Evolutionary conservation across 805 yeast species (phyloP), one percentile per base, ranked within the genome.

Genomic region (Brettanomyces nanus): DNA sequence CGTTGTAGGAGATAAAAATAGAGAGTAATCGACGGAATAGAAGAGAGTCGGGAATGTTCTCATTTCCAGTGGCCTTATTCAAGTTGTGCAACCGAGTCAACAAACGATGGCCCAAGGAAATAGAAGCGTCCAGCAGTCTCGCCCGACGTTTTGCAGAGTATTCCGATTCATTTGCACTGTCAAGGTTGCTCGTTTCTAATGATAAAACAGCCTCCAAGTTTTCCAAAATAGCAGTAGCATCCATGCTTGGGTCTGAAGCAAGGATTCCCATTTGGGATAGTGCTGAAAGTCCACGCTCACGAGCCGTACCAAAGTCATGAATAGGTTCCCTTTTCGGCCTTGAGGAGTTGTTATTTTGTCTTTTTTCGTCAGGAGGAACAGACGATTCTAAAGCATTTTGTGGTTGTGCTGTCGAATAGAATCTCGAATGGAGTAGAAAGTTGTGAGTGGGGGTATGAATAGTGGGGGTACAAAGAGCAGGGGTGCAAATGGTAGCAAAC

Each of bases 21-120:
- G 39, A 36, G 14, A 55, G 36, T 10, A 59, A 20, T 27, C 45
- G 51, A 26, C 45, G 43, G 33, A 37, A 51, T 6, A 54, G 37
- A 14, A 51, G 36, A 5, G 58, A 52, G 34, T 45, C 44, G 11
- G 49, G 43, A 19, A 53, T 52, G 5, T 35, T 32, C 2, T 36
- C 43, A 39, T 44, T 42, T 4, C 21, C 21, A 6, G 18, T 17
- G 11, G 14, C 25, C 19, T 6, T 15, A 31, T 28, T 35, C 18
- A 35, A 23, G 9, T 29, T n/a, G 25, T 35, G 38, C 14, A 35
- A 26, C 10, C 38, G 18, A 10, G 33, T 28, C 14, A 35, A 18
- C 20, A 14, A 28, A 20, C 28, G 15, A 18, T 35, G 38, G 4
- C 31, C 37, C 13, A 34, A 11, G 18, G 31, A 14, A 17, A 33